These are phyloP conservation scores for Colletotrichum salicis DNA, from an alignment of 2,329 filamentous ascomycete genomes.

Conservation along the genomic window DNA sequence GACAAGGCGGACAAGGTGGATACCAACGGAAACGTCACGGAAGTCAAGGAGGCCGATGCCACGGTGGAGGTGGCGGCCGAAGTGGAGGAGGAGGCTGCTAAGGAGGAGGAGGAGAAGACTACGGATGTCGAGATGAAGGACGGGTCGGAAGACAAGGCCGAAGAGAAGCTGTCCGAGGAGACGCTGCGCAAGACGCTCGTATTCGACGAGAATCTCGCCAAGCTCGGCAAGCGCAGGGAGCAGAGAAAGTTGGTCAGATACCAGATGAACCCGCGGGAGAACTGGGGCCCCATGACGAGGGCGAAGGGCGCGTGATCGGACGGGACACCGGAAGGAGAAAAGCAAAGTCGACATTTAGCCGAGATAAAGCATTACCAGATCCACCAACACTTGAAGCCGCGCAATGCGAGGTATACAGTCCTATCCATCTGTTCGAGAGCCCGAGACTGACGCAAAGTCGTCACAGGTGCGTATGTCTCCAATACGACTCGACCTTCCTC, in stretches of 20 bases:
- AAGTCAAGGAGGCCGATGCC: constrained; percentile 32
- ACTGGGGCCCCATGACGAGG: constrained; percentile 88
- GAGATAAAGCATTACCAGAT: constrained; percentile 1
- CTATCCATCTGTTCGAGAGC: background rate
- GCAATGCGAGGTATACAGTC: constrained; percentile 13
- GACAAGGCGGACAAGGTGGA: constrained; percentile 44
- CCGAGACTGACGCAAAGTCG: background rate
- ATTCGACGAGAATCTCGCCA: constrained; percentile 84
- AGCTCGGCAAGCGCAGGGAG: constrained; percentile 76
- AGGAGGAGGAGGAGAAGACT: constrained; percentile 39
- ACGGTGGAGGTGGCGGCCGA: constrained; percentile 47
- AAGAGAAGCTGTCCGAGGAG: constrained; percentile 39
- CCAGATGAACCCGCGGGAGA: constrained; percentile 87
- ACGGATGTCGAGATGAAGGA: constrained; percentile 50
- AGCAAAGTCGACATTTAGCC: constrained; percentile 3
- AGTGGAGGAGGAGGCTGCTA: constrained; percentile 33
- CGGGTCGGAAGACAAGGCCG: constrained; percentile 37
- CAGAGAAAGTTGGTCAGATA: constrained; percentile 82
- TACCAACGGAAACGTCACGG: constrained; percentile 41
- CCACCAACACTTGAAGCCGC: constrained; percentile 8
- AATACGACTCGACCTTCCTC: background rate
- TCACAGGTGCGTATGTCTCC: background rate
- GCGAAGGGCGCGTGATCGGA: constrained; percentile 68
- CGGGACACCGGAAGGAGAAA: background rate
- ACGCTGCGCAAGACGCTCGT: constrained; percentile 67